These are phyloP conservation scores for Parafenestella ontariensis DNA, from an alignment of 2,329 filamentous ascomycete genomes.

Conservation along the genomic window DNA sequence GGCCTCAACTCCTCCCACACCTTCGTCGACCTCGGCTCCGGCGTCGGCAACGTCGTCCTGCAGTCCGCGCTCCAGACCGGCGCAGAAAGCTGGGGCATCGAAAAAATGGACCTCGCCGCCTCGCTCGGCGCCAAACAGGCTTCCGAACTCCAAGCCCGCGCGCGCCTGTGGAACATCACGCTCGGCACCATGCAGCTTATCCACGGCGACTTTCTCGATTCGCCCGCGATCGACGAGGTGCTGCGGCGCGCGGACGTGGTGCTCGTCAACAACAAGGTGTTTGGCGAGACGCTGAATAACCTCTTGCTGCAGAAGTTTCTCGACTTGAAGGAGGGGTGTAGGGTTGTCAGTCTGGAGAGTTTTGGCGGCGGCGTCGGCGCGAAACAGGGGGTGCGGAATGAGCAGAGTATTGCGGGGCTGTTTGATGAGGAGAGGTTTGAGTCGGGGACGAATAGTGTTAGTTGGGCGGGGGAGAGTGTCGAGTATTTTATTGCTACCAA, in stretches of 20 bases:
- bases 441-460: slow-evolving; percentile 76
- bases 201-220: slow-evolving; percentile 82
- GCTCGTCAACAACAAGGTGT: slow-evolving; percentile 97
- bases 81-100: slow-evolving; percentile 94
- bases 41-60: slow-evolving; percentile 93
- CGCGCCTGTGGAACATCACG: slow-evolving; percentile 85
- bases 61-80: slow-evolving; percentile 93
- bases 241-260: slow-evolving; percentile 91
- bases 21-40: slow-evolving; percentile 94
- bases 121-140: slow-evolving; percentile 81
- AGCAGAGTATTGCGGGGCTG: slow-evolving; percentile 81
- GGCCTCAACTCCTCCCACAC: slow-evolving; percentile 81
- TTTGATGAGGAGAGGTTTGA: slow-evolving; percentile 76
- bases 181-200: slow-evolving; percentile 82
- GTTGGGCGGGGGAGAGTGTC: slow-evolving; percentile 86
- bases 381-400: slow-evolving; percentile 74
- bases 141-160: slow-evolving; percentile 82
- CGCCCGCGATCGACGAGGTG: slow-evolving; percentile 71
- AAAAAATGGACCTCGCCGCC: slow-evolving; percentile 92
- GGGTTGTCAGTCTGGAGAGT: slow-evolving; percentile 88
- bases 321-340: slow-evolving; percentile 88
- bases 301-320: slow-evolving; percentile 87
- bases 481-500: slow-evolving; percentile 81
- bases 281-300: slow-evolving; percentile 86
- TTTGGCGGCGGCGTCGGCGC: slow-evolving; percentile 82